Base-by-base conservation (phyloP, 2,329 filamentous ascomycete species). In the Plenodomus biglobosus region DNA sequence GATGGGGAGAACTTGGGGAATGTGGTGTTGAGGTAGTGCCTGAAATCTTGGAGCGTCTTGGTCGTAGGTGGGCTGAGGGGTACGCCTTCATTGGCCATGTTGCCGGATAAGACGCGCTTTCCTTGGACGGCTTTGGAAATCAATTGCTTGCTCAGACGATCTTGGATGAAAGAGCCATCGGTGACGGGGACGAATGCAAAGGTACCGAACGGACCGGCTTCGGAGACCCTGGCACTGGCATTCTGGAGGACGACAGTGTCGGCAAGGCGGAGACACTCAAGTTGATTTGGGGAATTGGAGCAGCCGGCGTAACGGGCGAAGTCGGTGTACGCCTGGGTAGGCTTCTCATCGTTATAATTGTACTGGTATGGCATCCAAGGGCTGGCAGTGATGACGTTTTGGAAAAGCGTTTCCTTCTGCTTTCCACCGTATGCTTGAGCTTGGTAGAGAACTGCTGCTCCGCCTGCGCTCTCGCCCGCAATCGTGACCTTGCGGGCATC, bases 381-480 rank as follows among this genome's bases (percentile, higher is more conserved):
- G 41, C 64, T 68, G 4, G 62, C 62, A 16, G 64, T 49, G 17
- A 70, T 70, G 35, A 69, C 64, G 38, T 70, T 69, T 17, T 63
- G 61, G 46, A 70, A 70, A 8, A 70, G 50, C 11, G 47, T 58
- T 22, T 62, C 40, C 11, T 63, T 59, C 38, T 68, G 63, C 44
- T 61, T 60, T 3, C 66, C 73, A 17, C 74, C 72, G 48, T 75
- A 73, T 3, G 74, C 62, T 55, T 75, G 74, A 37, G 74, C 63
- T 40, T 70, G 69, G 38, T 68, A 68, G 43, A 67, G 53, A 0
- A 85, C 81, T 11, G 81, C 82, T 2, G 80, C 82, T 3, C 75
- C 83, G 5, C 84, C 84, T 1, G 84, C 81, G 2, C 81, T 85
- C n/a, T 78, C 77, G 2, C 84, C 83, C 52, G 84, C 80, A 39